Evolutionary conservation across 2,329 filamentous ascomycete species (phyloP).

Genomic region (Monosporascus sp.): DNA sequence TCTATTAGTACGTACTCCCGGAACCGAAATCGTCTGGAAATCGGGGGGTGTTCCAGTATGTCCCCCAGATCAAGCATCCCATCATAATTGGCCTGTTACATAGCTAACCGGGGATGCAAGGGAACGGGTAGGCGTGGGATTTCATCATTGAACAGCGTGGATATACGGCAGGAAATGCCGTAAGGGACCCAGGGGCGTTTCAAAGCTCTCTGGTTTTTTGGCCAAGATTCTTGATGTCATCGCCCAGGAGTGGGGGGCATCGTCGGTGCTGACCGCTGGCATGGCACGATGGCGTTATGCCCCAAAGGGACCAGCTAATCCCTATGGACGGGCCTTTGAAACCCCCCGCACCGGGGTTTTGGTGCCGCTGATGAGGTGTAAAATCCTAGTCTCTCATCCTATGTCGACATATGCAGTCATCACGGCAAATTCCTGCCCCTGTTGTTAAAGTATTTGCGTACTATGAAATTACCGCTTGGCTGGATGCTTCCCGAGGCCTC

Average conservation of each 20-base stretch:
- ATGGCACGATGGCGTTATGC: too few relatives aligned
- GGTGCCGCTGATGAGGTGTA: too few relatives aligned
- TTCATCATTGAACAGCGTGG: neutral
- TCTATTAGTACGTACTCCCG: neutral
- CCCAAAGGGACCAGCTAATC: too few relatives aligned
- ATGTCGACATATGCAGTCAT: too few relatives aligned
- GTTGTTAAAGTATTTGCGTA: too few relatives aligned
- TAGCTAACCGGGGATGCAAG: neutral
- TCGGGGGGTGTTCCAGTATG: neutral
- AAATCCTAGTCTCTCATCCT: too few relatives aligned
- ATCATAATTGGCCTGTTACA: neutral
- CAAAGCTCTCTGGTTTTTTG: neutral
- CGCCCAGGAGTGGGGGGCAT: neutral
- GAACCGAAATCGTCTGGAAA: neutral
- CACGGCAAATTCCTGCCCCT: too few relatives aligned
- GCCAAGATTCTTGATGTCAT: neutral
- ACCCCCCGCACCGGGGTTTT: too few relatives aligned
- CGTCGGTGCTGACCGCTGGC: too few relatives aligned
- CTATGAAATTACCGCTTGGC: too few relatives aligned
- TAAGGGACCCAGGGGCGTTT: neutral
- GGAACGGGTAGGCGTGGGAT: neutral
- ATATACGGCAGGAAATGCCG: neutral
- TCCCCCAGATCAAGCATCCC: neutral
- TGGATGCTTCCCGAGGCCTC: too few relatives aligned
- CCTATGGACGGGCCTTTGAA: too few relatives aligned